Conservation (phyloP, 2,329 filamentous ascomycete species). For the Capronia coronata region DNA sequence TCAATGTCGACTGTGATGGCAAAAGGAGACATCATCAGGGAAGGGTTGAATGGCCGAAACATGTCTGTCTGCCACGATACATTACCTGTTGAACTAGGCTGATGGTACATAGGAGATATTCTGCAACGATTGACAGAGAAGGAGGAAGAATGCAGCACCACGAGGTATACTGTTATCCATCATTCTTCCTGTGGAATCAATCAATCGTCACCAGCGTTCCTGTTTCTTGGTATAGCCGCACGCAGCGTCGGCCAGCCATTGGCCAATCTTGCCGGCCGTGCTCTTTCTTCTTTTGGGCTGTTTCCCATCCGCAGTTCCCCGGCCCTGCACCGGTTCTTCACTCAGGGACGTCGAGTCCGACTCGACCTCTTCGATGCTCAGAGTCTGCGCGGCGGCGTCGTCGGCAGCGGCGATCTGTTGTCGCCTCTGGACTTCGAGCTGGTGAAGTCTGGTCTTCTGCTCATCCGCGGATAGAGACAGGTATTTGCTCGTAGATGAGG, state of each 20-base stretch:
- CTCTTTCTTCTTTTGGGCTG: slow-evolving; percentile 7
- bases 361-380: background rate
- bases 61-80: too few species aligned
- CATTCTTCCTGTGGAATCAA: too few species aligned
- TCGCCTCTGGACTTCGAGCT: slow-evolving; percentile 6
- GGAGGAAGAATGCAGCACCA: too few species aligned
- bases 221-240: slow-evolving; percentile 17
- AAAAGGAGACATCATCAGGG: too few species aligned
- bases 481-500: background rate
- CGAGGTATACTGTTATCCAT: too few species aligned
- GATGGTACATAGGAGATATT: too few species aligned
- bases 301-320: slow-evolving; percentile 1
- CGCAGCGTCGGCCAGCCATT: slow-evolving; percentile 17
- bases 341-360: background rate
- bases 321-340: background rate
- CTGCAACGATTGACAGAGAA: too few species aligned
- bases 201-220: slow-evolving; percentile 11
- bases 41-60: too few species aligned
- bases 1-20: too few species aligned
- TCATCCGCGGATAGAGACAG: slow-evolving; percentile 1
- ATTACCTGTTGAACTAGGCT: too few species aligned
- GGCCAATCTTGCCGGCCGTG: slow-evolving; percentile 14
- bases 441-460: slow-evolving; percentile 11
- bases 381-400: slow-evolving; percentile 3
- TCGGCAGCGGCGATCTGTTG: slow-evolving; percentile 2